Conservation (phyloP, 2,329 filamentous ascomycete species). For the Phialemonium atrogriseum region DNA sequence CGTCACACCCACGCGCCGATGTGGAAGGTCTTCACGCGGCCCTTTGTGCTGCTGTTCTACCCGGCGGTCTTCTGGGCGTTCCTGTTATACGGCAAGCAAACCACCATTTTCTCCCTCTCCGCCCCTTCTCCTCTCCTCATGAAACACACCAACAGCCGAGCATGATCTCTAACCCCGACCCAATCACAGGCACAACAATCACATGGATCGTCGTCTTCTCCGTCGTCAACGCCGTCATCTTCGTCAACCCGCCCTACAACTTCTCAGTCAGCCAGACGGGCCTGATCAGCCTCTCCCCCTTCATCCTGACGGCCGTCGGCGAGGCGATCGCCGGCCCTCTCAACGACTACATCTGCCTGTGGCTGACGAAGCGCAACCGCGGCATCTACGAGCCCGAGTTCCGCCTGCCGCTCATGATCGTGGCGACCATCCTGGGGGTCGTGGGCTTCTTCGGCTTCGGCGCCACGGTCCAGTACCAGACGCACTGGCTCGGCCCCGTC, state of each 20-base stretch:
- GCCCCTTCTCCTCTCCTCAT: no score
- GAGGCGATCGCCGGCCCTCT: slow-evolving; percentile 34
- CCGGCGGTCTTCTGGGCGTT: slow-evolving; percentile 42
- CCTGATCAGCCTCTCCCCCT: slow-evolving; percentile 40
- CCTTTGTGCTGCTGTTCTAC: slow-evolving; percentile 41
- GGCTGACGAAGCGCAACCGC: slow-evolving; percentile 36
- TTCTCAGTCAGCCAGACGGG: slow-evolving; percentile 40
- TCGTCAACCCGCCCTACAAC: slow-evolving; percentile 40
- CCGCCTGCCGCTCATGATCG: slow-evolving; percentile 32
- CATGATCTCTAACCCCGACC: no score
- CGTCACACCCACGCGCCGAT: slow-evolving; percentile 26
- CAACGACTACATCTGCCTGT: slow-evolving; percentile 34
- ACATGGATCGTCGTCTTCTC: slow-evolving; percentile 31
- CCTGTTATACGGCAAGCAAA: slow-evolving; percentile 34
- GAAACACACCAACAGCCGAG: no score
- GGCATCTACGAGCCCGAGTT: slow-evolving; percentile 49
- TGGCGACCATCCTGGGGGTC: slow-evolving; percentile 30
- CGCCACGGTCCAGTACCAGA: slow-evolving; percentile 32
- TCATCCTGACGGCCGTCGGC: slow-evolving; percentile 37
- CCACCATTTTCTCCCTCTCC: no score
- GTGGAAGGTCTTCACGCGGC: slow-evolving; percentile 32
- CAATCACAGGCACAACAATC: slow-evolving; percentile 13
- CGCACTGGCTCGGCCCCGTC: slow-evolving; percentile 38
- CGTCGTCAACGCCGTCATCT: slow-evolving; percentile 40
- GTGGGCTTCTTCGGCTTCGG: slow-evolving; percentile 41